Evolutionary conservation across 257 asterid genomes (phyloP).

Genomic region (Solanum appendiculatum): DNA sequence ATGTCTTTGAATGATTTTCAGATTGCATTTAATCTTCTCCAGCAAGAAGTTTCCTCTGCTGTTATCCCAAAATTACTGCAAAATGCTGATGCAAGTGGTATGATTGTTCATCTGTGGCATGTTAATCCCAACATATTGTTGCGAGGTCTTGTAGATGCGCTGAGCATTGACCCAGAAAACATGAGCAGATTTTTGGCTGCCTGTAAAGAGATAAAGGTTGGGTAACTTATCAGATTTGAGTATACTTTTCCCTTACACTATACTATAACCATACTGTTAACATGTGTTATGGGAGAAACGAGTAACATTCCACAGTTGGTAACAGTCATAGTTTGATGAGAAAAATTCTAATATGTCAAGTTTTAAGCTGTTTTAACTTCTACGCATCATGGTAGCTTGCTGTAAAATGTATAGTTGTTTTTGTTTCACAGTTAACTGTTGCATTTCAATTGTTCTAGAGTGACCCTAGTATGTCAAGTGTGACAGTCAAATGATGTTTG

Average conservation of each 20-base stretch:
- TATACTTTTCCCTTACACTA: neutral
- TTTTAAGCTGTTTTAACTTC: neutral
- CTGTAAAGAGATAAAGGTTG: constrained; percentile 77
- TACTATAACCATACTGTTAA: neutral
- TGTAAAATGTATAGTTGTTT: neutral
- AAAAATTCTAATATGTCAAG: neutral
- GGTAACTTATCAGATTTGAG: neutral
- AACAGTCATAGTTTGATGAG: neutral
- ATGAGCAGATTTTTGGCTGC: constrained; percentile 21
- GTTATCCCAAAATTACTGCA: constrained; percentile 42
- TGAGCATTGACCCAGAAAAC: neutral
- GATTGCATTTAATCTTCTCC: constrained; percentile 84
- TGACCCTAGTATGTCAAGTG: neutral
- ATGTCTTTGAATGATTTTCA: constrained; percentile 27
- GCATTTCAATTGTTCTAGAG: neutral
- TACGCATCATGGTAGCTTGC: neutral
- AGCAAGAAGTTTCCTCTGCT: constrained; percentile 60
- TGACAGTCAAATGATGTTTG: neutral
- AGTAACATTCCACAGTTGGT: neutral
- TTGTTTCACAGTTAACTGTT: neutral
- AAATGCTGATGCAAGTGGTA: constrained; percentile 27
- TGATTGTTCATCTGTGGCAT: constrained; percentile 54
- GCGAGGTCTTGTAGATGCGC: neutral
- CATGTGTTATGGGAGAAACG: neutral
- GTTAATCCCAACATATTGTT: constrained; percentile 52